These are phyloP conservation scores for Tricholomella constricta DNA, from an alignment of 768 basidiomycete species.

Conservation along the genomic window DNA sequence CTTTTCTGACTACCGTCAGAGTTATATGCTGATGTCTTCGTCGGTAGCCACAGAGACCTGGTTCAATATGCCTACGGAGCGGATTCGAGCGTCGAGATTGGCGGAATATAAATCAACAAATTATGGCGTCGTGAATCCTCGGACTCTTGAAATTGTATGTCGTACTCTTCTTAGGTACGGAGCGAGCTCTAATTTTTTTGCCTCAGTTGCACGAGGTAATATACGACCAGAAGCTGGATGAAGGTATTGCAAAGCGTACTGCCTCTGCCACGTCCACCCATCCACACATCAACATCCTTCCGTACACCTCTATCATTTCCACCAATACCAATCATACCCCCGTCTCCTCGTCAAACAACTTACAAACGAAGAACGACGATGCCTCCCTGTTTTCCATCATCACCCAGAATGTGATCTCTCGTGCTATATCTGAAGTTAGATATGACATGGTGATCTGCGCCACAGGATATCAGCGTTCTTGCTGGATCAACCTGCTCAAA, in stretches of 20 bases:
- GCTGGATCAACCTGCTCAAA: slow-evolving; percentile 45
- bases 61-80: slow-evolving; percentile 39
- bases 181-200: not conserved
- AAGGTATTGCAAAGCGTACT: slow-evolving; percentile 39
- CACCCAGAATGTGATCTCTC: slow-evolving; percentile 40
- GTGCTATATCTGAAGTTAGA: slow-evolving; percentile 26
- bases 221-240: slow-evolving; percentile 51
- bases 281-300: slow-evolving; percentile 38
- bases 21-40: not conserved
- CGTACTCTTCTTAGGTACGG: not conserved
- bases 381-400: slow-evolving; percentile 19
- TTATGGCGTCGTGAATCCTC: slow-evolving; percentile 54
- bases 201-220: slow-evolving; percentile 50
- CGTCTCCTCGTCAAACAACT: no score
- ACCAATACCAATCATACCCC: slow-evolving; percentile 17
- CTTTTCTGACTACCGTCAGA: not conserved
- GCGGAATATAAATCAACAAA: slow-evolving; percentile 52
- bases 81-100: slow-evolving; percentile 34
- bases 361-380: no score
- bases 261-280: slow-evolving; percentile 13
- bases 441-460: slow-evolving; percentile 55
- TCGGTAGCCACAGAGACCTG: slow-evolving; percentile 41
- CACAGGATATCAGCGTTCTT: slow-evolving; percentile 54
- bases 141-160: slow-evolving; percentile 44
- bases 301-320: slow-evolving; percentile 38